Base-by-base conservation (phyloP, 1,284 basidiomycete genomes). In the Irpex rosettiformis region DNA sequence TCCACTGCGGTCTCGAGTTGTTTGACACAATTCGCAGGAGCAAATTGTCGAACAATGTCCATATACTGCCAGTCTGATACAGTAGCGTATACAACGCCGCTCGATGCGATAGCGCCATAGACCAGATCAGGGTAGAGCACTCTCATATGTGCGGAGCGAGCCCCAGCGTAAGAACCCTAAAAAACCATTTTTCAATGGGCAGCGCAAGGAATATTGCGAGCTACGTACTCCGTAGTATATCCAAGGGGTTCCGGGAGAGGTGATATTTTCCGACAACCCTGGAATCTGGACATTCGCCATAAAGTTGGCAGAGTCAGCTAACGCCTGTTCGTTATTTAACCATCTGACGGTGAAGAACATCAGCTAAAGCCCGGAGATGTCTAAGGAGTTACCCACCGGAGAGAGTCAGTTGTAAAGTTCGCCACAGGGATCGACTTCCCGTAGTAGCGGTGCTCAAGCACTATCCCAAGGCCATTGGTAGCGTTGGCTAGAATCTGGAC, bases 131-230 rank as follows among this genome's bases (percentile, higher is more conserved):
- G 94, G 66, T 93, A 93, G 13, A 93, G 77, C 33, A 92, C 75
- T 48, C 85, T 85, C 88, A 97, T 93, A 67, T 96, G 93, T 0
- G 95, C 95, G 0, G 94, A 87, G 22, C 95, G 85, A 8, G 93
- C 94, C 53, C 95, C 95, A 7, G 94, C 93, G 67, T 98, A 94
- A 0, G 88, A 91, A 13, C 89, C 89, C 87, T 87, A n/a, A n/a
- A n/a, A n/a, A n/a, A n/a, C n/a, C n/a, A n/a, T n/a, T n/a, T n/a
- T n/a, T n/a, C n/a, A n/a, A n/a, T n/a, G n/a, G n/a, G n/a, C n/a
- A n/a, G n/a, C n/a, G n/a, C n/a, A n/a, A n/a, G n/a, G n/a, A n/a
- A n/a, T n/a, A n/a, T n/a, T n/a, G n/a, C n/a, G n/a, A n/a, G n/a
- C n/a, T n/a, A 67, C 73, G 28, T 72, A 86, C 92, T 28, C 95